phyloP scores from a whole-genome alignment of 163 green algal species.

The Volvox carteri region DNA sequence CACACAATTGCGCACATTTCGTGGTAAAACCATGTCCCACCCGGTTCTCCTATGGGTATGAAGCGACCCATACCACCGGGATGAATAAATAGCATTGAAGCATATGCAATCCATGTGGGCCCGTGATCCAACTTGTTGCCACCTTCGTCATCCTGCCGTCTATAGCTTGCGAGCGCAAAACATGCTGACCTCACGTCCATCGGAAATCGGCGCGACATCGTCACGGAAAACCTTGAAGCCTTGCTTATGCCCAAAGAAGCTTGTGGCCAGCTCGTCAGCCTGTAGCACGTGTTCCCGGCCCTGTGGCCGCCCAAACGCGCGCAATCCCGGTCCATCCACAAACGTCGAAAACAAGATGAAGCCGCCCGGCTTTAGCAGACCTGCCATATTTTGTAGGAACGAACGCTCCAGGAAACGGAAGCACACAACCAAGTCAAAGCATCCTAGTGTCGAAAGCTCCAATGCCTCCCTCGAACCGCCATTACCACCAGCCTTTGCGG shows the following conservation, averaged over 20 bases:
- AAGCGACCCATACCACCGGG: no score
- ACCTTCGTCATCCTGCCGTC: no score
- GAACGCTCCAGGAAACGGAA: slow-evolving; percentile 64
- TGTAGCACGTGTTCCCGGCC: slow-evolving; percentile 64
- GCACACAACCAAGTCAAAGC: slow-evolving; percentile 64
- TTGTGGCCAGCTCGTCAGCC: slow-evolving; percentile 53
- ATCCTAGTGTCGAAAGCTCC: background rate
- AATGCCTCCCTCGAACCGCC: background rate
- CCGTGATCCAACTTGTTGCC: no score
- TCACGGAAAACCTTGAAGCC: slow-evolving; percentile 65
- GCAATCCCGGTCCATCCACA: slow-evolving; percentile 58
- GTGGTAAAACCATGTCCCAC: no score
- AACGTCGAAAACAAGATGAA: slow-evolving; percentile 66
- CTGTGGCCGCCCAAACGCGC: slow-evolving; percentile 61
- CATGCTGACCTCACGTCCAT: slow-evolving; percentile 61
- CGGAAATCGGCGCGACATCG: slow-evolving; percentile 30
- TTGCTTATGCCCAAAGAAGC: slow-evolving; percentile 59
- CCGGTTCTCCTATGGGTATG: no score
- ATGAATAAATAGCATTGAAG: no score
- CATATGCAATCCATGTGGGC: no score
- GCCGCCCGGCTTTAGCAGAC: slow-evolving; percentile 59
- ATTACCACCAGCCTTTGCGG: background rate
- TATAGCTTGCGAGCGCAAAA: slow-evolving; percentile 61
- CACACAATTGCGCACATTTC: no score
- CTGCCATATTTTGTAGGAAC: slow-evolving; percentile 48